Conservation (phyloP, 2,329 filamentous ascomycete genomes). For the Alternaria dauci region DNA sequence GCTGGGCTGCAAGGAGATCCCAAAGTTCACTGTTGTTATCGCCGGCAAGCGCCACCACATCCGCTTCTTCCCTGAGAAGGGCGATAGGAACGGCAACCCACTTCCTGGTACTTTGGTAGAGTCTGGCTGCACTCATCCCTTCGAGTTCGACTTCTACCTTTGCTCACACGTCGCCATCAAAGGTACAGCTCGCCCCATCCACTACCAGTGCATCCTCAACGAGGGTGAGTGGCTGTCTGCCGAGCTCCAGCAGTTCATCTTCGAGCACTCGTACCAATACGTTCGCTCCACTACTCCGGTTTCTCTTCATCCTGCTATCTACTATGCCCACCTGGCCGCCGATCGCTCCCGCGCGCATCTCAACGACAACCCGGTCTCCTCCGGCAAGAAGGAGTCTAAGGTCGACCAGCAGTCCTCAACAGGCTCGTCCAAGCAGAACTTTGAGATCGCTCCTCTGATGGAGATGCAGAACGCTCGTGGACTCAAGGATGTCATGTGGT, state of each 20-base stretch:
- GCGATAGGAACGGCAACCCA: conserved; percentile 81
- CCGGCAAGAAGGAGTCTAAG: conserved; percentile 50
- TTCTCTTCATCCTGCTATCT: conserved; percentile 86
- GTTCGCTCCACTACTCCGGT: conserved; percentile 91
- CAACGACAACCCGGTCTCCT: conserved; percentile 52
- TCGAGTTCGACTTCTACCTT: conserved; percentile 87
- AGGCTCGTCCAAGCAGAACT: conserved; percentile 40
- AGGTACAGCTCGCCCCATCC: conserved; percentile 89
- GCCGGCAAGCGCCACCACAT: conserved; percentile 91
- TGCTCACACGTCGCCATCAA: conserved; percentile 82
- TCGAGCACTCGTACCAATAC: conserved; percentile 95
- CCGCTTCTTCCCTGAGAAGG: conserved; percentile 81
- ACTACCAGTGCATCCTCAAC: conserved; percentile 89
- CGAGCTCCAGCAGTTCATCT: conserved; percentile 85
- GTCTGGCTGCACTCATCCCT: conserved; percentile 86
- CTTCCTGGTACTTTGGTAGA: conserved; percentile 89
- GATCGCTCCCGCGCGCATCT: conserved; percentile 82
- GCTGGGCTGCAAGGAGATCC: conserved; percentile 48
- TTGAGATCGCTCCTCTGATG: conserved; percentile 52
- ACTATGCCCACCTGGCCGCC: conserved; percentile 93
- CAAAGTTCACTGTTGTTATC: conserved; percentile 84
- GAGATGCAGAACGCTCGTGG: conserved; percentile 51
- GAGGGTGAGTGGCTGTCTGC: conserved; percentile 74
- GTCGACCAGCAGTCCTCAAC: conserved; percentile 38
- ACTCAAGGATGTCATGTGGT: conserved; percentile 60